Evolutionary conservation across 163 green algal genomes (phyloP), one percentile per base, ranked within the genome.

Genomic region (Chloromonas sp.): DNA sequence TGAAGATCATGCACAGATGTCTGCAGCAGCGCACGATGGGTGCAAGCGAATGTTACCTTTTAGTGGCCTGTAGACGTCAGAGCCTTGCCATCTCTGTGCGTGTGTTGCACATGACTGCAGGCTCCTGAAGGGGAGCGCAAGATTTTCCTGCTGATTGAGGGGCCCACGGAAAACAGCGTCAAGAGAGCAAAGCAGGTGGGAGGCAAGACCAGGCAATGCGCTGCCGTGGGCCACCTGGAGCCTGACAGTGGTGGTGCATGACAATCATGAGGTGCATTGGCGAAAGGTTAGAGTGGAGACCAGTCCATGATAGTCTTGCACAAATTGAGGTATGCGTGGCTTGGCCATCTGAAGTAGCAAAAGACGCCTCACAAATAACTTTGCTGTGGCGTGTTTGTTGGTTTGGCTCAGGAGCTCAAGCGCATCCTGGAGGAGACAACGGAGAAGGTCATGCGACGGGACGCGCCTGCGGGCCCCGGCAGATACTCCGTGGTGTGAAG

Each of bases 121-220:
- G 15, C 88, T 1, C 90, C 93, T 58, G 89, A 92, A 13, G 96
- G 94, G 11, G 96, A 99, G 88, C 91, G 94, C 78, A 98, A 98
- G 91, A 93, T 99, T 82, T 98, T 95, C 90, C 89, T 99, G 61
- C 90, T 98, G 3, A 99, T 99, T 58, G 92, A 98, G 87, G 97
- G 94, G 1, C 92, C 93, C 62, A 97, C 92, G 5, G 88, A 93
- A 87, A 71, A 86, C 2, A 82, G 89, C 3, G 95, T 98, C 59
- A 95, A 94, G 85, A 87, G 89, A 13, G 95, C 93, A 61, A 99
- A 99, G 92, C 85, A 90, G 58, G 93, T 85, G 82, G 83, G 76
- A 58, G 58, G 70, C 62, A 76, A 57, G 62, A 36, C 36, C 36
- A 36, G 36, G 36, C 36, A 36, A 36, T 36, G 36, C 36, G 36